phyloP scores from a whole-genome alignment of 2,329 filamentous ascomycete species.

The Colletotrichum magnum region DNA sequence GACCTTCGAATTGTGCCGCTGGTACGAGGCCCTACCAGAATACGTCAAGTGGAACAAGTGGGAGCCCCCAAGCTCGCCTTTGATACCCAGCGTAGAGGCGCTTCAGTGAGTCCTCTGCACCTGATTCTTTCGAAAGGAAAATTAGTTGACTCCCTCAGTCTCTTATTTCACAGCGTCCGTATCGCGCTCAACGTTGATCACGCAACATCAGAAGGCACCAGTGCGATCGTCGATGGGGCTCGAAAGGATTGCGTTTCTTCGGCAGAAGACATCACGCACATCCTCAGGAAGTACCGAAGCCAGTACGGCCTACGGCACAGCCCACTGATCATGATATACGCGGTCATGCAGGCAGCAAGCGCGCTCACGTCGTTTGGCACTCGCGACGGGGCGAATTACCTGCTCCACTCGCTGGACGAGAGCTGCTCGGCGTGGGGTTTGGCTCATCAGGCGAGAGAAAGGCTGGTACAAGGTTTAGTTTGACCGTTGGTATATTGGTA shows the following conservation, averaged over 20 bases:
- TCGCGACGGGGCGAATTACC: constrained; percentile 9
- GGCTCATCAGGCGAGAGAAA: constrained; percentile 1
- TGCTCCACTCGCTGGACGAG: constrained; percentile 17
- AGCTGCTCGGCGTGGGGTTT: constrained; percentile 16
- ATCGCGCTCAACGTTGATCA: constrained; percentile 45
- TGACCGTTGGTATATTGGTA: background rate
- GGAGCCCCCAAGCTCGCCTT: constrained; percentile 38
- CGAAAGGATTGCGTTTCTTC: constrained; percentile 41
- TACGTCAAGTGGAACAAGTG: constrained; percentile 44
- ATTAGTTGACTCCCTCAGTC: background rate
- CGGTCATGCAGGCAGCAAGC: constrained; percentile 18
- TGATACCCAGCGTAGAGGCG: constrained; percentile 38
- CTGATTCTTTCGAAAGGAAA: background rate
- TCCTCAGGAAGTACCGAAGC: constrained; percentile 43
- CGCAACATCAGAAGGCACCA: constrained; percentile 1
- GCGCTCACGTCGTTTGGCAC: constrained; percentile 2
- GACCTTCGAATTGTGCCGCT: constrained; percentile 42
- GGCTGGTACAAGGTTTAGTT: background rate
- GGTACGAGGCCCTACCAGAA: constrained; percentile 42
- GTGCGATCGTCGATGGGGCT: constrained; percentile 14
- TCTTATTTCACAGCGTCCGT: constrained; percentile 45
- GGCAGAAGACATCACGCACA: constrained; percentile 42
- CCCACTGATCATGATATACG: constrained; percentile 24
- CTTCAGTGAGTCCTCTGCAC: constrained; percentile 41
- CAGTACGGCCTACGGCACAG: constrained; percentile 37